These are phyloP conservation scores for Mortierella sp. DNA, from an alignment of 371 early-diverging fungal genomes.

Conservation along the genomic window DNA sequence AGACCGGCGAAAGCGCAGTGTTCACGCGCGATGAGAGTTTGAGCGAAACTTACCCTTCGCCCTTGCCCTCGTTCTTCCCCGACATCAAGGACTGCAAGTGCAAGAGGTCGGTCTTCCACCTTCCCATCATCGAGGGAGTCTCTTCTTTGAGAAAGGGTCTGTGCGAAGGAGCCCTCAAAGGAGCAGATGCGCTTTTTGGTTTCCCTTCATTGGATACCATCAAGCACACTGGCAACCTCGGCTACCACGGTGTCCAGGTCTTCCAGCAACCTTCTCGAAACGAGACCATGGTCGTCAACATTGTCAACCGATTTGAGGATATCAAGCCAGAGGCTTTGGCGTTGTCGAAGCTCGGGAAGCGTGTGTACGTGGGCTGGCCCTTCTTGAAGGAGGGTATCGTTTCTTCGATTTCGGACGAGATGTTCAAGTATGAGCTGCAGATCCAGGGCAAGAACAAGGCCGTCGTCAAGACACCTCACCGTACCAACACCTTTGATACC, in stretches of 20 bases:
- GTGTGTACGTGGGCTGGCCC: conserved; percentile 86
- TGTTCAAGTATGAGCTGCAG: conserved; percentile 74
- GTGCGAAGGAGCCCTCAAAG: conserved; percentile 74
- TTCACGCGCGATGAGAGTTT: conserved; percentile 70
- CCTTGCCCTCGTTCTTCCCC: conserved; percentile 76
- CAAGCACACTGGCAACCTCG: conserved; percentile 76
- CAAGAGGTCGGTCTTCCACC: conserved; percentile 61
- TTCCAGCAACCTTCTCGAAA: conserved; percentile 88
- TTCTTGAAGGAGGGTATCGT: conserved; percentile 87
- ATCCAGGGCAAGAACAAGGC: conserved; percentile 57
- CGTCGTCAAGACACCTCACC: conserved; percentile 64
- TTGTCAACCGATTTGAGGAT: conserved; percentile 68
- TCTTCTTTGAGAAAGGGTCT: conserved; percentile 74
- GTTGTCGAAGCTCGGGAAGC: conserved; percentile 65
- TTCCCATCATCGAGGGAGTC: conserved; percentile 69
- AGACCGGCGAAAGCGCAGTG: conserved; percentile 75
- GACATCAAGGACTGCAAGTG: conserved; percentile 72
- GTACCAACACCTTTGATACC: conserved; percentile 58
- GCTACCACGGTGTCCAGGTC: conserved; percentile 84
- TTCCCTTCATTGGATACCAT: conserved; percentile 92
- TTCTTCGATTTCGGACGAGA: conserved; percentile 79
- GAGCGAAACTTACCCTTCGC: conserved; percentile 68
- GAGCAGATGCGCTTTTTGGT: conserved; percentile 83
- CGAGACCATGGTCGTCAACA: conserved; percentile 85
- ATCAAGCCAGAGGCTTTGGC: conserved; percentile 67